Evolutionary conservation across 2,329 filamentous ascomycete genomes (phyloP), one percentile per base, ranked within the genome.

Genomic region (Dothiorella sarmentorum): DNA sequence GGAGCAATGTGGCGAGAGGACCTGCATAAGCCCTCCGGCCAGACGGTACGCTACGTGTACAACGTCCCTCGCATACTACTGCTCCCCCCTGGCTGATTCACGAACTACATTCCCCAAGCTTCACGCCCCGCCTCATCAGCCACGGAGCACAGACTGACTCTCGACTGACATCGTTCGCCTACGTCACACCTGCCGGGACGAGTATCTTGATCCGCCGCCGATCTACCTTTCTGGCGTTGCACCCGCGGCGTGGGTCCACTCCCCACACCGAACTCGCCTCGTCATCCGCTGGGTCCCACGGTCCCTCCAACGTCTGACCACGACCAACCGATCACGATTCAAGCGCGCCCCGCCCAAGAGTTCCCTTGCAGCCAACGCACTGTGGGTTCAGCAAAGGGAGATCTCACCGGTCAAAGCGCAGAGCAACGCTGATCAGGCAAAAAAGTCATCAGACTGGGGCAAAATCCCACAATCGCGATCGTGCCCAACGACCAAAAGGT

Each of bases 191-290:
- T 53, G 11, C 49, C 49, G 49, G 33, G 18, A 22, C 33, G 35
- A 53, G 49, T 53, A 53, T 40, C 35, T 53, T 53, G 49, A 53
- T 53, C 49, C 49, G 49, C 49, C 49, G 22, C n/a, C 35, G 35
- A 38, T 38, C 49, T 40, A 27, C 49, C 35, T 20, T 53, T n/a
- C 20, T 17, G 35, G 35, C 6, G 45, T 18, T 7, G 11, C 45
- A 15, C 29, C 45, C 17, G 27, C 42, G 22, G 22, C 22, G 13
- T 26, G 13, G 24, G 17, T 29, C 6, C 17, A 18, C 11, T 45
- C 45, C 27, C 27, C 45, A 49, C 45, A 49, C 4, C 35, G 35
- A 35, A 29, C 45, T 15, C 18, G 5, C 44, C 20, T 15, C 47
- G 33, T 38, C 47, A n/a, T n/a, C n/a, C n/a, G n/a, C n/a, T n/a